Evolutionary conservation across 352 stramenopile genomes (phyloP).

Genomic region (Thraustotheca clavata): DNA sequence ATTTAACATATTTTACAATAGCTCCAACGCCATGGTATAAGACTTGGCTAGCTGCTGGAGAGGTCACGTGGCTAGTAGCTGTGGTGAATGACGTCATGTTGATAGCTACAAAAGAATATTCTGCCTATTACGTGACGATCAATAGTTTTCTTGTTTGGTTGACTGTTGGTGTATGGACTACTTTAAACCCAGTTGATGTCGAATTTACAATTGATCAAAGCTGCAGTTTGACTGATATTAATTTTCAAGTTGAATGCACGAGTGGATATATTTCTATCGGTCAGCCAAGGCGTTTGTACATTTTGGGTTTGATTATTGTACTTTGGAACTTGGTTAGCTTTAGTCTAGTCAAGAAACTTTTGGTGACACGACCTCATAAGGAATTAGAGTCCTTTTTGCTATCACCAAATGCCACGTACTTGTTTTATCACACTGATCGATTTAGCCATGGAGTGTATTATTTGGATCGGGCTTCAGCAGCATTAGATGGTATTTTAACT

Average conservation of each 20-base stretch:
- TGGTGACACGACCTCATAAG: not conserved
- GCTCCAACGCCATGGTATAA: slow-evolving; percentile 7
- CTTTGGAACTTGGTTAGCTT: not conserved
- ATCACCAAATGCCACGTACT: not conserved
- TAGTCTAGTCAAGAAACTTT: not conserved
- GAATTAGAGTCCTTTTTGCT: not conserved
- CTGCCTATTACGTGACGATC: slow-evolving; percentile 2
- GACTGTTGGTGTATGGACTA: not conserved
- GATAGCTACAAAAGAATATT: not conserved
- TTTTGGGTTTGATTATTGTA: not conserved
- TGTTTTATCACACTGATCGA: not conserved
- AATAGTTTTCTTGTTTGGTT: slow-evolving; percentile 3
- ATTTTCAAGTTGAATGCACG: not conserved
- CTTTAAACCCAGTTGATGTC: not conserved
- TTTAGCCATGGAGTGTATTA: slow-evolving; percentile 2
- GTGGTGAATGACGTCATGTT: not conserved
- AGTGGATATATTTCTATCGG: not conserved
- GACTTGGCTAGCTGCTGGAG: not conserved
- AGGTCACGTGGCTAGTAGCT: slow-evolving; percentile 5
- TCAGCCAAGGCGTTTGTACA: not conserved
- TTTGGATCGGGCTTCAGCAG: slow-evolving; percentile 9
- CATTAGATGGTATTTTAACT: slow-evolving; percentile 4
- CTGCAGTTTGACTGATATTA: not conserved
- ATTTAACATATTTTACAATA: not conserved
- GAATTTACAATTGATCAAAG: not conserved